Base-by-base conservation (phyloP, 75 land plant genomes). In the Gnetum montanum region DNA sequence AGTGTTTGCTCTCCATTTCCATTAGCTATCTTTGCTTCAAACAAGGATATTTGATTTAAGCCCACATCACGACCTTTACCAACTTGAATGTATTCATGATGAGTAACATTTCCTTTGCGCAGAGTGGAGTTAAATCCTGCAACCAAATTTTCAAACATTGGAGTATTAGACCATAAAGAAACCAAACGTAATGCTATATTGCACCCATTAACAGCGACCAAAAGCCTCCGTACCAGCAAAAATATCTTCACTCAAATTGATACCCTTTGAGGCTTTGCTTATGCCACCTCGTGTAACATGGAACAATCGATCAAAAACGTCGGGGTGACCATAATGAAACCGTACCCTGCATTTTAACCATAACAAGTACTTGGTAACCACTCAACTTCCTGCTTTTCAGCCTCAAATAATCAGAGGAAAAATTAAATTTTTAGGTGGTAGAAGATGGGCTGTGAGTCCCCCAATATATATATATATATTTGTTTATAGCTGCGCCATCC, bases 21-120 rank as follows among this genome's bases (percentile, higher is more conserved):
- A 70, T 81, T 81, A 16, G 99, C 99, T 40, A 90, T 76, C 58
- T 90, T 95, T 15, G 99, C 99, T 63, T 95, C 99, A 70, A 90
- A 95, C 11, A 78, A 51, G 20, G 92, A 86, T 25, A 95, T 95
- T 62, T 95, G 96, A 54, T 95, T 95, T 18, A 95, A 88, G 11
- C 99, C 97, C 61, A 95, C 92, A 70, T 95, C 99, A 41, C 97
- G 77, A 16, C 99, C 99, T 55, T 95, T 95, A 6, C 99, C 99
- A 63, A 95, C 99, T 79, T 95, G 99, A 34, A 95, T 86, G 47
- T 95, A 95, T 52, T 95, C 99, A 72, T 95, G 99, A 79, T 95
- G 92, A 35, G 99, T 95, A 1, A 95, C 69, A 83, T 72, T 82
- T 49, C 99, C 99, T 45, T 82, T 67, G 24, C 97, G 88, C 44